Conservation (phyloP, 768 basidiomycete species). For the Tephrocybe sp. region DNA sequence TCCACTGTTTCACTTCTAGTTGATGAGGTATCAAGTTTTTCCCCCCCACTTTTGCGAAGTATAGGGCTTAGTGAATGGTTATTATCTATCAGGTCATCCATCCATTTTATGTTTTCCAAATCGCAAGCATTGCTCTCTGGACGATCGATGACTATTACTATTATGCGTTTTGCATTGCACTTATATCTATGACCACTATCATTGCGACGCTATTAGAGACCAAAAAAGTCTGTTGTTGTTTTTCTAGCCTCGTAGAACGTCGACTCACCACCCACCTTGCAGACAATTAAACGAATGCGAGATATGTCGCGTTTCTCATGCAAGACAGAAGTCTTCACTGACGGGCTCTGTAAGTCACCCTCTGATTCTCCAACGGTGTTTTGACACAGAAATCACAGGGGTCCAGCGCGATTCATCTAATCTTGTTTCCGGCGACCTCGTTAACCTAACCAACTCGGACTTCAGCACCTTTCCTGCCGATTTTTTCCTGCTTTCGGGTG, state of each 20-base stretch:
- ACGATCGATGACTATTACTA: conserved; percentile 94
- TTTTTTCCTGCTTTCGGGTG: conserved; percentile 88
- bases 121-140: conserved; percentile 93
- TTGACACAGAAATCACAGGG: conserved; percentile 46
- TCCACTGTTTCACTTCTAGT: conserved; percentile 72
- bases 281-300: conserved; percentile 92
- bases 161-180: conserved; percentile 94
- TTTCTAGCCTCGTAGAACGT: background rate
- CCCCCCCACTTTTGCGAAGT: background rate
- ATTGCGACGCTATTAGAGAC: conserved; percentile 88
- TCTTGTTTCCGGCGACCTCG: conserved; percentile 89
- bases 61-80: background rate
- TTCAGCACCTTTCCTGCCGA: conserved; percentile 84
- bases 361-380: background rate
- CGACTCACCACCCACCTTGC: conserved; percentile 1
- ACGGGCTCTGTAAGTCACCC: conserved; percentile 63
- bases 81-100: conserved; percentile 68
- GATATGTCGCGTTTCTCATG: conserved; percentile 94
- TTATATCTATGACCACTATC: conserved; percentile 87
- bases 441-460: conserved; percentile 80
- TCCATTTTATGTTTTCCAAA: conserved; percentile 98
- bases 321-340: conserved; percentile 62
- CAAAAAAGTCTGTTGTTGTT: conserved; percentile 58
- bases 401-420: conserved; percentile 65
- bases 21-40: conserved; percentile 67